Evolutionary conservation across 805 yeast genomes (phyloP), one percentile per base, ranked within the genome.

Genomic region (Wickerhamomyces pijperi): DNA sequence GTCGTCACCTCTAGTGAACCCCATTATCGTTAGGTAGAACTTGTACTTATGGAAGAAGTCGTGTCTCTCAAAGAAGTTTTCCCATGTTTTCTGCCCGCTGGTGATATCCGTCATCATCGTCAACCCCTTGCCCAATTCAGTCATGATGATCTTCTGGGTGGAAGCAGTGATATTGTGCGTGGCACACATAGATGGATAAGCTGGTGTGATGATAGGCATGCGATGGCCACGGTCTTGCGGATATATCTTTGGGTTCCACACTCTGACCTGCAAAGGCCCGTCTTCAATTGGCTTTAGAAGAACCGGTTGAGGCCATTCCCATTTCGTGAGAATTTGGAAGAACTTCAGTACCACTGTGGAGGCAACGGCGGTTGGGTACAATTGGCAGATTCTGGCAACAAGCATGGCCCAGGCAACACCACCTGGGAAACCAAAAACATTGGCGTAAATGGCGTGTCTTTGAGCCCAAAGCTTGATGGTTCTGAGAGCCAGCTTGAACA

Each of bases 381-480:
- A 63, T 58, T 92, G 98, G 60, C 98, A 92, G 21, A 92, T 86
- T 51, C 98, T 71, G 2, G 97, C 98, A n/a, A 88, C 97, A 32
- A 92, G 60, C 97, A 92, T 92, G 1, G 98, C 98, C 98, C 98
- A 92, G 1, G 98, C 98, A 36, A 92, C 98, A 60, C 98, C 98
- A 53, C 98, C 98, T 1, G 97, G 98, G 61, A 90, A 92, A 0
- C 98, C 98, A 70, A 82, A 85, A 35, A 92, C 82, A 55, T 92
- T 92, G 6, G 85, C 97, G 61, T 92, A 92, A 14, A 92, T 75
- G 0, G 96, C 97, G 37, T 97, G 71, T 52, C 87, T 76, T 55
- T 87, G 90, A 0, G 98, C 98, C 98, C 98, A 92, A 53, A 92
- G 68, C 59, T 92, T 92, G 46, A 92, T 83, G 14, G 95, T 88